Percentiles rank a stretch among this genome's conserved stretches.
Conservation (phyloP, 768 basidiomycete genomes). For the Clitopilus passeckerianus region DNA sequence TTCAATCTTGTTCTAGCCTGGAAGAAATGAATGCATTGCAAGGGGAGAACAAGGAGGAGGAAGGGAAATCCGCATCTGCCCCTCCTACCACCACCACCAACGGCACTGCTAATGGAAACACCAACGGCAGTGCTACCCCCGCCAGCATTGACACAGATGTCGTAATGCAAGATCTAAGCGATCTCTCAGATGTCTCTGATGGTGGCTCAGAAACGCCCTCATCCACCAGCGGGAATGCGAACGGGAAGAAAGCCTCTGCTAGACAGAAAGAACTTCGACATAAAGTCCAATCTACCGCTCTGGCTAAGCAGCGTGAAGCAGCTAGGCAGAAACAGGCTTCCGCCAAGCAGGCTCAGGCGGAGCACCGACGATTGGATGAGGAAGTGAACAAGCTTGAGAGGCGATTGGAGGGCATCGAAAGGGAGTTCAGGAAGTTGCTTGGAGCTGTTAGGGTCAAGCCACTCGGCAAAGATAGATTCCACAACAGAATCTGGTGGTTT, state of each 20-base stretch:
- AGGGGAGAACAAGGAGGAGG: constrained; percentile 51
- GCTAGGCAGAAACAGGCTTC: constrained; percentile 75
- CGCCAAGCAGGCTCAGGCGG: constrained; percentile 75
- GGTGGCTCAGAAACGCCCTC: constrained; percentile 58
- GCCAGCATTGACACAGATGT: constrained; percentile 48
- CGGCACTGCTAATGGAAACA: constrained; percentile 18
- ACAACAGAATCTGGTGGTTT: constrained; percentile 98
- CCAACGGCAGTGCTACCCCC: not conserved
- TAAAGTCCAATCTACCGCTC: constrained; percentile 51
- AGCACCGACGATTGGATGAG: constrained; percentile 81
- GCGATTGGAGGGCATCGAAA: constrained; percentile 81
- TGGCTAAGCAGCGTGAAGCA: constrained; percentile 78
- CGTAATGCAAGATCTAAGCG: constrained; percentile 61
- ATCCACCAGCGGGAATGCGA: constrained; percentile 35
- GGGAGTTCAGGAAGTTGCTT: constrained; percentile 88
- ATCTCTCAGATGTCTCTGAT: constrained; percentile 72
- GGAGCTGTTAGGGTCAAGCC: constrained; percentile 85
- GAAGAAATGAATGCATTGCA: constrained; percentile 71
- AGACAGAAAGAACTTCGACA: constrained; percentile 50
- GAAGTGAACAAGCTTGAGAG: constrained; percentile 82
- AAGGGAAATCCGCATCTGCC: constrained; percentile 1
- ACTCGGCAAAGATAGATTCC: constrained; percentile 88
- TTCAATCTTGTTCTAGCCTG: constrained; percentile 32
- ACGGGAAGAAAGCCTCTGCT: constrained; percentile 36
- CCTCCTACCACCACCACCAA: constrained; percentile 26